Evolutionary conservation across 169 alveolate genomes (phyloP), one percentile per base, ranked within the genome.

Genomic region (Plasmodium gonderi): DNA sequence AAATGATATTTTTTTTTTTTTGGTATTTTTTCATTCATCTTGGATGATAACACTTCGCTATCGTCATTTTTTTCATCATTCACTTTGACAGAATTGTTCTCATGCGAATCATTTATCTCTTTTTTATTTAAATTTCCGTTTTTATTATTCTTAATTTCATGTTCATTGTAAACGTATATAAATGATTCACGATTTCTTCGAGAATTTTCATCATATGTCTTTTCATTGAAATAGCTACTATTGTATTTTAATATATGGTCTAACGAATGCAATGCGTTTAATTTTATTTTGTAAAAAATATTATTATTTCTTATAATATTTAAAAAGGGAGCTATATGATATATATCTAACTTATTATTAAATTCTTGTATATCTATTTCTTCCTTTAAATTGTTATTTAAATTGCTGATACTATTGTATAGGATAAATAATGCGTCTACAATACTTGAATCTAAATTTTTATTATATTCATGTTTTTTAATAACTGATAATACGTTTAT

Each of bases 241-340:
- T 78, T 76, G 54, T 77, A 90, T 79, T 77, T 54, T 78, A 90
- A 78, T 64, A 90, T 90, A 51, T 77, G 94, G 33, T 90, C 90
- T 69, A 90, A 65, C 23, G 94, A 90, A 26, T 90, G 94, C 7
- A 90, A 65, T 11, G 94, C 80, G 38, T 12, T 76, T 68, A 90
- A 54, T 79, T 90, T 90, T 29, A 90, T 90, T 77, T 68, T 90
- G 51, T 77, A 90, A 90, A 90, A 90, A 36, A 90, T 90, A 33
- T 65, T 90, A 67, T 90, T 90, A 38, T 90, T 90, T 60, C 94
- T 76, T 76, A 90, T 90, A 9, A 90, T 90, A 33, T 90, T 90
- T 90, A 90, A 78, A 90, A 90, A 90, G 0, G 94, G 94, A 12
- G 94, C 94, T 42, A 90, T 90, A 64, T 90, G 90, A 67, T 90